Evolutionary conservation across 371 early-diverging fungal genomes (phyloP).

Genomic region (Mucor velutinosus): DNA sequence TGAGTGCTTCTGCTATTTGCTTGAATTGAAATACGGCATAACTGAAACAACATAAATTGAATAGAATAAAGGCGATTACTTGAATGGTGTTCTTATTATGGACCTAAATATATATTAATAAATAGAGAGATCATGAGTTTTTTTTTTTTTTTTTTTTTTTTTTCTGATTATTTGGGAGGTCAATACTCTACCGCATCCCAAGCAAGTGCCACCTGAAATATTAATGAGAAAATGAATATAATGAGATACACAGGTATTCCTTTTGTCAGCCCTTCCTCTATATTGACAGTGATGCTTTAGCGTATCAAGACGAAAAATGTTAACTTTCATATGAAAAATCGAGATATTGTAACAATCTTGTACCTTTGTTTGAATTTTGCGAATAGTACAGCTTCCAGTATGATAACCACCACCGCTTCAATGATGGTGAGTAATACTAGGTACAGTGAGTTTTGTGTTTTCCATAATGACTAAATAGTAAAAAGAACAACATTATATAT

Average conservation of each 20-base stretch:
- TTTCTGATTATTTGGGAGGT: not conserved
- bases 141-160: not conserved
- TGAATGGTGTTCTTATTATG: slow-evolving; percentile 87
- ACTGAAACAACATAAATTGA: slow-evolving; percentile 77
- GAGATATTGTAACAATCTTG: not conserved
- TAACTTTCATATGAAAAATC: not conserved
- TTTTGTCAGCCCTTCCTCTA: slow-evolving; percentile 17
- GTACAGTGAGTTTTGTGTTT: slow-evolving; percentile 45
- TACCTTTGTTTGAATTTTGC: slow-evolving; percentile 48
- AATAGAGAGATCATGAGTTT: not conserved
- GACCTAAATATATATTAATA: slow-evolving; percentile 46
- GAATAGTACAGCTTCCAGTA: slow-evolving; percentile 65
- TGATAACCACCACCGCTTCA: slow-evolving; percentile 70
- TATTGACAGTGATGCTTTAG: not conserved
- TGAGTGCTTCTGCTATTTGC: slow-evolving; percentile 37
- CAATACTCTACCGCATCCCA: slow-evolving; percentile 74
- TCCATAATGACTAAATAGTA: slow-evolving; percentile 14
- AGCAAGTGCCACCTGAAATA: slow-evolving; percentile 71
- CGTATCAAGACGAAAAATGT: not conserved
- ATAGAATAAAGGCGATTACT: slow-evolving; percentile 79
- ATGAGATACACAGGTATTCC: slow-evolving; percentile 74
- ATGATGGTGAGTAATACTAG: slow-evolving; percentile 48
- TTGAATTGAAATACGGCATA: slow-evolving; percentile 77
- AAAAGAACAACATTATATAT: not conserved
- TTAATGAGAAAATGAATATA: slow-evolving; percentile 74